Evolutionary conservation across 768 basidiomycete genomes (phyloP), one percentile per base, ranked within the genome.

Genomic region (Pisolithus marmoratus): DNA sequence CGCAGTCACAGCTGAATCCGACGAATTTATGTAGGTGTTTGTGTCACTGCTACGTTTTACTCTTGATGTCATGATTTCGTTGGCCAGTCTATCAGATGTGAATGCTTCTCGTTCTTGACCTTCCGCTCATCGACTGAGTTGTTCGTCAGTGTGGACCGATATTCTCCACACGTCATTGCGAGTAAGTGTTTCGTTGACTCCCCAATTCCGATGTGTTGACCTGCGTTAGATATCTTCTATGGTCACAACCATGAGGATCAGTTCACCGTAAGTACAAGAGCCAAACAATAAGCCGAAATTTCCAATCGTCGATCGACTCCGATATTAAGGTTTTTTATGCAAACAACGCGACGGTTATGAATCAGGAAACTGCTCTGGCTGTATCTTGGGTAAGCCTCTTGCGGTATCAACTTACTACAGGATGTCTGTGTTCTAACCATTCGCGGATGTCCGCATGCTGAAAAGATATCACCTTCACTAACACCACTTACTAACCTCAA

Each of bases 231-330:
- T 54, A 78, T 87, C 19, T 85, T 87, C 70, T 87, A 72, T 55
- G 86, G 87, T 19, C 87, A 88, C 58, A 82, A 82, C 0, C 86
- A 87, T 55, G 83, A 87, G 60, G 85, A 87, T 63, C 74, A 85
- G 60, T 63, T 86, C 43, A 78, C 76, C 40, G 84, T 85, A 54
- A 19, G 64, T 57, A 23, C 26, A 37, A 9, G 15, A 11, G 15
- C 26, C 17, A 24, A 1, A 17, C 27, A 24, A 14, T 8, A 4
- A 27, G 34, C 8, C 12, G 6, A 27, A 36, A 2, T 9, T 7
- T 37, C 4, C n/a, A 20, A 19, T 34, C 24, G 9, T 12, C 19
- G 5, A 22, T 6, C 42, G 14, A 49, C 11, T 15, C 38, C 15
- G 31, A 20, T 11, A 43, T 38, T 14, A 47, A 85, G 83, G 81